Conservation (phyloP, 2,329 filamentous ascomycete species). For the Lasiodiplodia hormozganensis region DNA sequence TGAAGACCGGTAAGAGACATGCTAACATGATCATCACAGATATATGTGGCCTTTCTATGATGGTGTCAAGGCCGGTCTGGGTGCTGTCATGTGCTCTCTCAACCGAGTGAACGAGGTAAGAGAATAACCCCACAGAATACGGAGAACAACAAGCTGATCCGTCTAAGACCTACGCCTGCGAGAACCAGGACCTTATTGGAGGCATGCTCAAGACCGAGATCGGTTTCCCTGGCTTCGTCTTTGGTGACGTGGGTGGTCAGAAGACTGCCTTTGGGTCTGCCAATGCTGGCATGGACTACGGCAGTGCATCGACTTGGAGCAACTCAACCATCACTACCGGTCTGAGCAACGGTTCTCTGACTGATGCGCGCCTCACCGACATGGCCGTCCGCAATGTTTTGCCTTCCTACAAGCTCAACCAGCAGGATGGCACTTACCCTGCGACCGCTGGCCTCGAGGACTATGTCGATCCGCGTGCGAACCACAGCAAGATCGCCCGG, state of each 20-base stretch:
- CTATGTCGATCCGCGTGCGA: slow-evolving; percentile 39
- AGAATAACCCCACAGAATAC: not conserved
- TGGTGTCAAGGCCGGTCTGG: slow-evolving; percentile 75
- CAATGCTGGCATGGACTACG: slow-evolving; percentile 39
- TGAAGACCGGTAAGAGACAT: not conserved
- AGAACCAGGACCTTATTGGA: slow-evolving; percentile 54
- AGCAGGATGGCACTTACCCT: slow-evolving; percentile 52
- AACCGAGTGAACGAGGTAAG: slow-evolving; percentile 47
- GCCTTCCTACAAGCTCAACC: slow-evolving; percentile 53
- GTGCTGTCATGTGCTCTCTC: slow-evolving; percentile 80
- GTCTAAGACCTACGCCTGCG: slow-evolving; percentile 51
- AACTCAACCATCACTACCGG: slow-evolving; percentile 45
- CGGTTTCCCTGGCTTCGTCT: slow-evolving; percentile 41
- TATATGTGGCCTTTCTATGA: slow-evolving; percentile 81
- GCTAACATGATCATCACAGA: not conserved
- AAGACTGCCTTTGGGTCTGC: slow-evolving; percentile 39
- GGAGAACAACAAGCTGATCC: not conserved
- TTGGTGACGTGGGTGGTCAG: slow-evolving; percentile 38
- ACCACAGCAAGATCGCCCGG: slow-evolving; percentile 47
- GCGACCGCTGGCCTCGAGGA: slow-evolving; percentile 39
- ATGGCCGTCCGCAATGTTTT: slow-evolving; percentile 56
- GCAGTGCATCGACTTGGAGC: slow-evolving; percentile 12
- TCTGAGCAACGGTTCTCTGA: slow-evolving; percentile 50
- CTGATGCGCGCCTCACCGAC: slow-evolving; percentile 52
- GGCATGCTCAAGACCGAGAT: slow-evolving; percentile 58